A percentile compares a stretch with the other conserved stretches of the same genome.
phyloP scores from a whole-genome alignment of 768 basidiomycete species.

The Lentinula detonsa region DNA sequence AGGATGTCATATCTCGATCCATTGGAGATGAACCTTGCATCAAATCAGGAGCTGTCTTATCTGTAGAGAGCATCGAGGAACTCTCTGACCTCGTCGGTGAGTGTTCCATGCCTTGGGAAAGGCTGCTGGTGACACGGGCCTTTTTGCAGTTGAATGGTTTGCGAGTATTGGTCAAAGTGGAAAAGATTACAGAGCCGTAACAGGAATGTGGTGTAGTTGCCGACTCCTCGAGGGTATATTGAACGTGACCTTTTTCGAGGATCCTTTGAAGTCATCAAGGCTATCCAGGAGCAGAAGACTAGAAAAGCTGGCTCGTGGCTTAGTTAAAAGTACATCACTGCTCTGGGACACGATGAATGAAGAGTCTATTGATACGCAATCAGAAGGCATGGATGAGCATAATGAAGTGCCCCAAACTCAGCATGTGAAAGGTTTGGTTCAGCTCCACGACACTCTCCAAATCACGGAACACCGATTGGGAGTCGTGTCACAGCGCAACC shows the following conservation, averaged over 20 bases:
- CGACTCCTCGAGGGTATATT: constrained; percentile 71
- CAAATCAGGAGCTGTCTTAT: constrained; percentile 49
- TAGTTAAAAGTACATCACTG: constrained; percentile 61
- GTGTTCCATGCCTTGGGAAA: constrained; percentile 69
- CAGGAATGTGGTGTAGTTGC: constrained; percentile 83
- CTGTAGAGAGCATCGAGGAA: constrained; percentile 58
- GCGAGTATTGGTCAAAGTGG: constrained; percentile 44
- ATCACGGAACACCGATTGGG: constrained; percentile 30
- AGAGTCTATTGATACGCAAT: constrained; percentile 13
- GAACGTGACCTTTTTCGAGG: constrained; percentile 33
- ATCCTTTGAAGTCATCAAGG: constrained; percentile 16
- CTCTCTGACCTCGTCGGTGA: constrained; percentile 31
- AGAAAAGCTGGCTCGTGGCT: constrained; percentile 56
- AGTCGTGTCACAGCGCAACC: constrained; percentile 36
- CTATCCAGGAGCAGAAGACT: constrained; percentile 41
- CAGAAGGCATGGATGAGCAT: neutral
- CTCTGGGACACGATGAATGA: constrained; percentile 56
- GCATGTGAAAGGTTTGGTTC: constrained; percentile 58
- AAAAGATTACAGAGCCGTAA: constrained; percentile 40
- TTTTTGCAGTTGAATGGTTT: constrained; percentile 85
- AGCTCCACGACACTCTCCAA: constrained; percentile 53
- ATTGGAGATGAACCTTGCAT: constrained; percentile 67
- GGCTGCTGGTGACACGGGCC: constrained; percentile 60
- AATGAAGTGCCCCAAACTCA: constrained; percentile 40
- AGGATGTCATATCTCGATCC: constrained; percentile 44